Evolutionary conservation across 2,329 filamentous ascomycete genomes (phyloP).

Genomic region (Hypoxylon rubiginosum): DNA sequence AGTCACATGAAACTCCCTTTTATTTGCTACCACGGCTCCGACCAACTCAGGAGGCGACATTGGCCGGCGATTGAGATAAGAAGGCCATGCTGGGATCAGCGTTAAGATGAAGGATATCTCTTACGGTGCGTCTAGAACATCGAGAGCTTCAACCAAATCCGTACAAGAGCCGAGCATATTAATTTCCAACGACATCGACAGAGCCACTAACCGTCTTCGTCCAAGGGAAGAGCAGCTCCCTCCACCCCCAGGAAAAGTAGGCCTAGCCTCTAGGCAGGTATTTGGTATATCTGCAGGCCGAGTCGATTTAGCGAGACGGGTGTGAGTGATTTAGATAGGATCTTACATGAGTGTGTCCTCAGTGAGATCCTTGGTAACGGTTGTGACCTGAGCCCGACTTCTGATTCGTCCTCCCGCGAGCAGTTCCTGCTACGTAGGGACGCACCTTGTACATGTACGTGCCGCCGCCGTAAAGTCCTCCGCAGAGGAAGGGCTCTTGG

Average conservation of each 20-base stretch:
- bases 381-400: conserved; percentile 31
- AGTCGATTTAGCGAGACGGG: conserved; percentile 10
- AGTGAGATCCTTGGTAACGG: conserved; percentile 41
- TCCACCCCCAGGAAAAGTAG: conserved; percentile 9
- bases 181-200: conserved; percentile 12
- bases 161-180: conserved; percentile 10
- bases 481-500: conserved; percentile 37
- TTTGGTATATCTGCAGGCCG: conserved; percentile 23
- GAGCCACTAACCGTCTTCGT: conserved; percentile 16
- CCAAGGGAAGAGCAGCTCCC: neutral
- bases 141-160: conserved; percentile 7
- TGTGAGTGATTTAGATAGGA: conserved; percentile 34
- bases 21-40: conserved; percentile 30
- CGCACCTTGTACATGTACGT: conserved; percentile 39
- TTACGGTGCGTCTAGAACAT: conserved; percentile 22
- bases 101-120: conserved; percentile 18
- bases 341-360: conserved; percentile 36
- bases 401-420: conserved; percentile 29
- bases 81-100: conserved; percentile 16
- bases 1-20: conserved; percentile 32
- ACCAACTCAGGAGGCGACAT: conserved; percentile 10
- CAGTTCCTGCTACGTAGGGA: conserved; percentile 25
- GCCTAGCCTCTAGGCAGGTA: neutral
- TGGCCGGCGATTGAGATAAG: conserved; percentile 27
- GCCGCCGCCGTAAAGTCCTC: conserved; percentile 39